These are phyloP conservation scores for Mikania micrantha DNA, from an alignment of 129 eudicot genomes.

Conservation along the genomic window DNA sequence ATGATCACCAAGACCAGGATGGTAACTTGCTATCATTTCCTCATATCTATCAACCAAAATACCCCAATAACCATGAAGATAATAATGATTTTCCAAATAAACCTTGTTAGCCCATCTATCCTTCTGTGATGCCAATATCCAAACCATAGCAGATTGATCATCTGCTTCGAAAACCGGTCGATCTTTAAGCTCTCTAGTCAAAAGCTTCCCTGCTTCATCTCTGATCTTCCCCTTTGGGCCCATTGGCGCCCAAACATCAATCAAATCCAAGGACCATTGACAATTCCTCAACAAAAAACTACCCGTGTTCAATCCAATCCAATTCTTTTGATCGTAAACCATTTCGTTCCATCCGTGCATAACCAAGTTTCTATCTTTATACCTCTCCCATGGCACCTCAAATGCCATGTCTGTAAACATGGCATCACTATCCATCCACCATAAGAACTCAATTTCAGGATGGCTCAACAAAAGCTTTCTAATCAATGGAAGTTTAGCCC, in stretches of 20 bases:
- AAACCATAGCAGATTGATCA: constrained; percentile 95
- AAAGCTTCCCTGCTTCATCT: constrained; percentile 66
- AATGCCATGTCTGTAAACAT: constrained; percentile 92
- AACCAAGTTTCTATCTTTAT: constrained; percentile 57
- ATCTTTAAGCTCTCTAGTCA: constrained; percentile 64
- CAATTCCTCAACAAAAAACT: constrained; percentile 74
- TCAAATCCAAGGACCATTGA: constrained; percentile 79
- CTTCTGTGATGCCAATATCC: constrained; percentile 61
- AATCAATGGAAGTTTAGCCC: constrained; percentile 79
- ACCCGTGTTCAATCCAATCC: constrained; percentile 86
- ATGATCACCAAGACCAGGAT: constrained; percentile 87
- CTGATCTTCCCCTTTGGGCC: constrained; percentile 80
- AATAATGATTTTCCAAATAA: constrained; percentile 71
- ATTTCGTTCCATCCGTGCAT: constrained; percentile 82
- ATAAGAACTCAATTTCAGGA: constrained; percentile 79
- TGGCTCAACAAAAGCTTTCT: constrained; percentile 67
- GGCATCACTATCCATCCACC: constrained; percentile 99
- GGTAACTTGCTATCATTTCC: constrained; percentile 68
- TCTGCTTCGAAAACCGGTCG: constrained; percentile 92
- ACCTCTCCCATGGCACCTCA: constrained; percentile 87
- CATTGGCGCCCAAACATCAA: constrained; percentile 90
- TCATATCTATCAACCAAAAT: constrained; percentile 84
- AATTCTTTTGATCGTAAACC: constrained; percentile 74
- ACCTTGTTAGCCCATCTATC: constrained; percentile 77
- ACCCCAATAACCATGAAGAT: constrained; percentile 91